A percentile compares a stretch with the other conserved stretches of the same genome.
Conservation (phyloP, 1,284 basidiomycete genomes). For the Trichosporon ovoides region DNA sequence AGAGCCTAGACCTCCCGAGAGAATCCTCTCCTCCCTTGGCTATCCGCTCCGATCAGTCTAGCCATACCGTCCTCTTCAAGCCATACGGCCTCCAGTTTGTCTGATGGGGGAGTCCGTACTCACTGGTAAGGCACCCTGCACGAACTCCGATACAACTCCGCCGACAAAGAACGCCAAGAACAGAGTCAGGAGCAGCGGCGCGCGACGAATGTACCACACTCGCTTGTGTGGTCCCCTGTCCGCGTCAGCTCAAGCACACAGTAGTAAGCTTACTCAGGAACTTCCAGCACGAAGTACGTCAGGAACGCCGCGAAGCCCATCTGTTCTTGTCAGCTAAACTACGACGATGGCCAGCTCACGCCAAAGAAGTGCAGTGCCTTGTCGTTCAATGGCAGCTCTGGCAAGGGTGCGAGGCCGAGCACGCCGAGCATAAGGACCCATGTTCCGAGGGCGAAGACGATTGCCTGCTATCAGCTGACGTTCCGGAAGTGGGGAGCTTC, state of each 20-base stretch:
- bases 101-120: too few species aligned
- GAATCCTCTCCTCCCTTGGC: too few species aligned
- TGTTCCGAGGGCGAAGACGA: slow-evolving; percentile 40
- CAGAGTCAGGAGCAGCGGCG: slow-evolving; percentile 42
- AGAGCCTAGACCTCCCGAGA: too few species aligned
- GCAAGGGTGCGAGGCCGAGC: slow-evolving; percentile 44
- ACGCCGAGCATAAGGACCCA: slow-evolving; percentile 45
- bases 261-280: slow-evolving; percentile 42
- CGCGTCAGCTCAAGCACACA: slow-evolving; percentile 4
- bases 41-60: too few species aligned
- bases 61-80: too few species aligned
- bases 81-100: too few species aligned
- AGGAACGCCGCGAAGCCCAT: slow-evolving; percentile 47
- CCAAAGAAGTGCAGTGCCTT: slow-evolving; percentile 50
- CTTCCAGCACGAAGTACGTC: slow-evolving; percentile 45
- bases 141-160: slow-evolving; percentile 44
- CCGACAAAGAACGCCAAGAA: slow-evolving; percentile 40
- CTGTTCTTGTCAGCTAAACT: slow-evolving; percentile 22
- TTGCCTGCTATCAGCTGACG: slow-evolving; percentile 27
- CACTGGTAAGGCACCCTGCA: slow-evolving; percentile 46
- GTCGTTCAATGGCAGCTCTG: slow-evolving; percentile 44
- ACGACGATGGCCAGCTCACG: slow-evolving; percentile 23
- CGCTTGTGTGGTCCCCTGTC: slow-evolving; percentile 34
- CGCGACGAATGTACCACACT: slow-evolving; percentile 47
- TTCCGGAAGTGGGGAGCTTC: too few species aligned